These are phyloP conservation scores for Reticulascus tulasneorum DNA, from an alignment of 2,329 filamentous ascomycete genomes.

Conservation along the genomic window DNA sequence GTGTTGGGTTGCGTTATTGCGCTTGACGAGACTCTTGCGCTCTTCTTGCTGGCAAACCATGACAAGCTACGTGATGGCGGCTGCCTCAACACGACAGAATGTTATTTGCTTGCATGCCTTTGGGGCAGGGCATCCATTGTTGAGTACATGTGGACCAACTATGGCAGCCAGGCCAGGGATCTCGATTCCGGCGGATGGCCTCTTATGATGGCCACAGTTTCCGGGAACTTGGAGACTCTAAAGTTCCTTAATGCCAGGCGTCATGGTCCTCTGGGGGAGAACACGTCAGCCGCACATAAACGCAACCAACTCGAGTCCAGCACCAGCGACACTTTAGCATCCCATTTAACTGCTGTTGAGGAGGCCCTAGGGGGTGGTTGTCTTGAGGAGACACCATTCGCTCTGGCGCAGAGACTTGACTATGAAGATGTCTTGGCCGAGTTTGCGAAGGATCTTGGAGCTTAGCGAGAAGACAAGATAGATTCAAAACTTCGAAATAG, in stretches of 20 bases:
- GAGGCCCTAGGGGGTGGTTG: background rate
- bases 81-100: background rate
- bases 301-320: no score
- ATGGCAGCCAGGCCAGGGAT: background rate
- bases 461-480: background rate
- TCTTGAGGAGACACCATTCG: background rate
- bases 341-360: background rate
- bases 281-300: no score
- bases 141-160: background rate
- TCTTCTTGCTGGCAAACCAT: background rate
- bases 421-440: background rate
- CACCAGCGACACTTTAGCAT: background rate
- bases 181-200: background rate
- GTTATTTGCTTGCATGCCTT: background rate
- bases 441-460: background rate
- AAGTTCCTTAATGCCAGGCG: background rate
- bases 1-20: constrained; percentile 2
- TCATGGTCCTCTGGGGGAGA: no score
- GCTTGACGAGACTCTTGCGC: background rate
- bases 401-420: background rate
- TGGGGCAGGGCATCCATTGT: background rate
- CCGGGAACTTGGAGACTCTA: background rate
- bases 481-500: no score
- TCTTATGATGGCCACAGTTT: background rate
- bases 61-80: background rate